phyloP scores from a whole-genome alignment of 306 rosid genomes.

The Betula pendula region DNA sequence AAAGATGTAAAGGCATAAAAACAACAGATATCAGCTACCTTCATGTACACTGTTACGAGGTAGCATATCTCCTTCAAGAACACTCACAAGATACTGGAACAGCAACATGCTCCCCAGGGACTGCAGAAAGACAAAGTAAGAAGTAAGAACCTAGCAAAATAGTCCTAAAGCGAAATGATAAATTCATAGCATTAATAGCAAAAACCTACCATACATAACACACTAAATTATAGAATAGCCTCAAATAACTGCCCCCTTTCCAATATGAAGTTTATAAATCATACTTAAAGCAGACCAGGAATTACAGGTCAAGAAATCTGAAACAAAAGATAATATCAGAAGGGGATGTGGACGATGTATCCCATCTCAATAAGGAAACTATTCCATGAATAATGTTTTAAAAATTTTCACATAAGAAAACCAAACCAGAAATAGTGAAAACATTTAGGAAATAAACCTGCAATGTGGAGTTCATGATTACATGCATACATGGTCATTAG shows the following conservation, averaged over 20 bases:
- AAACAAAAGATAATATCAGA: not conserved
- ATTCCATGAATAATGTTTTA: not conserved
- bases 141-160: constrained; percentile 8
- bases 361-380: not conserved
- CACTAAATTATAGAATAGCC: constrained; percentile 4
- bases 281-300: not conserved
- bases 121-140: constrained; percentile 49
- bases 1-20: constrained; percentile 19
- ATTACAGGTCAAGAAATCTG: not conserved
- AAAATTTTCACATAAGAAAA: not conserved
- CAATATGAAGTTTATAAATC: not conserved
- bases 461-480: not conserved
- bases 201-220: not conserved
- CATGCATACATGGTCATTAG: no score
- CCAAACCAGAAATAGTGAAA: not conserved
- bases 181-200: not conserved
- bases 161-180: not conserved
- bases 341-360: not conserved
- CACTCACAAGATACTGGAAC: constrained; percentile 73
- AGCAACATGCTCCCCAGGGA: constrained; percentile 57
- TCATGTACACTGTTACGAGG: constrained; percentile 58
- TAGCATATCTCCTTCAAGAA: constrained; percentile 69
- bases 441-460: not conserved
- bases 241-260: constrained; percentile 13
- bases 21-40: constrained; percentile 37